A percentile compares a stretch with the other conserved stretches of the same genome.
phyloP scores from a whole-genome alignment of 75 land plant species.

The Isoetes taiwanensis region DNA sequence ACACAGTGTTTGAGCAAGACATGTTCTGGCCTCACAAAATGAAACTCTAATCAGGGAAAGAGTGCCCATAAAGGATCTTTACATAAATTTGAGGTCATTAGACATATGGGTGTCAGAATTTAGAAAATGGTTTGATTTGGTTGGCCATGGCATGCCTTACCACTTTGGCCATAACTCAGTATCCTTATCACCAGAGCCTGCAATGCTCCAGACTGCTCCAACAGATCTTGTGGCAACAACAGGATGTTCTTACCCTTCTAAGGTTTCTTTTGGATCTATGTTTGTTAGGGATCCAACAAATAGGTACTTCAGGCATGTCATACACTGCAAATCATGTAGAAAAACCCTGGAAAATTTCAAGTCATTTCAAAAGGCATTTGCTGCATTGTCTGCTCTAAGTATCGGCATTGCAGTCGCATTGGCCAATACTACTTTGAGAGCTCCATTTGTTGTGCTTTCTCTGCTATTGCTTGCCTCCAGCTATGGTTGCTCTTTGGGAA shows the following conservation, averaged over 20 bases:
- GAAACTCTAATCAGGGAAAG: conserved; percentile 44
- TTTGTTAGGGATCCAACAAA: conserved; percentile 58
- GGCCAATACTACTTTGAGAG: conserved; percentile 8
- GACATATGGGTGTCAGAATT: conserved; percentile 78
- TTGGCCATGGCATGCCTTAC: conserved; percentile 88
- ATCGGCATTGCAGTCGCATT: conserved; percentile 13
- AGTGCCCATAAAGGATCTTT: conserved; percentile 50
- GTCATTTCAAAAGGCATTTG: conserved; percentile 7
- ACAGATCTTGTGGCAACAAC: conserved; percentile 46
- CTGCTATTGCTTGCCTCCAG: not conserved
- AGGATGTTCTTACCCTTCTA: conserved; percentile 52
- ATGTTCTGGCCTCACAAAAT: conserved; percentile 90
- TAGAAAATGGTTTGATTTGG: conserved; percentile 68
- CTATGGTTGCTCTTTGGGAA: conserved; percentile 12
- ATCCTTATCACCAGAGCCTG: conserved; percentile 35
- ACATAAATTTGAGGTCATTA: conserved; percentile 58
- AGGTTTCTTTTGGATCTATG: conserved; percentile 52
- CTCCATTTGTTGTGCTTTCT: conserved; percentile 8
- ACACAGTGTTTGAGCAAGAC: conserved; percentile 86
- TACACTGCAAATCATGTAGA: conserved; percentile 73
- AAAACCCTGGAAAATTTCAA: conserved; percentile 25
- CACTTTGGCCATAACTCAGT: conserved; percentile 56
- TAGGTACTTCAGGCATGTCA: conserved; percentile 60
- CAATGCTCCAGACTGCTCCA: conserved; percentile 63
- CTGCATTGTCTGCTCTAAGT: not conserved